A percentile compares a stretch with the other conserved stretches of the same genome.
Conservation (phyloP, 306 rosid species). For the Phaseolus lunatus region DNA sequence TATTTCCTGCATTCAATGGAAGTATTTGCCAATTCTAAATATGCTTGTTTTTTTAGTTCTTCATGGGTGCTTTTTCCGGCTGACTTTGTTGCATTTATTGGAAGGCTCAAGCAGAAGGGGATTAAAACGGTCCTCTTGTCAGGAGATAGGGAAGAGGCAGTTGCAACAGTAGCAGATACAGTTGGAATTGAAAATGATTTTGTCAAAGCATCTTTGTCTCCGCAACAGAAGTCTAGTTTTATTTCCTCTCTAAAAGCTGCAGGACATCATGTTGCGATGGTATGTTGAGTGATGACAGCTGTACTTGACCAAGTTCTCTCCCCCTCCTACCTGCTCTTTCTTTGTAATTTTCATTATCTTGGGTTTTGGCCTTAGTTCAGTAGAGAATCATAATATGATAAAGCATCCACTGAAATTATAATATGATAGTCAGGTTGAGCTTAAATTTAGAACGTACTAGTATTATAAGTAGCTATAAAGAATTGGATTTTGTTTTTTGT, state of each 20-base stretch:
- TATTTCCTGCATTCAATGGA: constrained; percentile 28
- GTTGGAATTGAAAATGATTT: constrained; percentile 78
- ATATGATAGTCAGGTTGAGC: constrained; percentile 11
- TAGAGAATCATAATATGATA: constrained; percentile 33
- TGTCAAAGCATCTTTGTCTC: constrained; percentile 81
- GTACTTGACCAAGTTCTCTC: constrained; percentile 27
- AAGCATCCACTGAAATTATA: constrained; percentile 29
- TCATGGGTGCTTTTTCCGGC: constrained; percentile 43
- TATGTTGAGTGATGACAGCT: constrained; percentile 57
- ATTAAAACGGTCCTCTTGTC: constrained; percentile 84
- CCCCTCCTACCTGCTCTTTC: background rate
- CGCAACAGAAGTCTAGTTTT: constrained; percentile 76
- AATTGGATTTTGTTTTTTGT: constrained; percentile 34
- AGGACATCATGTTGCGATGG: constrained; percentile 96
- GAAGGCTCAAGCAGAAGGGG: constrained; percentile 92
- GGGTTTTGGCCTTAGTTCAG: background rate
- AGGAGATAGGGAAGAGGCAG: constrained; percentile 99
- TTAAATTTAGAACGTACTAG: background rate
- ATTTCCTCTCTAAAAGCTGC: constrained; percentile 83
- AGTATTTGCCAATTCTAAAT: constrained; percentile 32
- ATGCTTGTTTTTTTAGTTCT: constrained; percentile 17
- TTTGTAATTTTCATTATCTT: background rate
- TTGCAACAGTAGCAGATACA: constrained; percentile 82
- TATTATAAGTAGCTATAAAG: background rate
- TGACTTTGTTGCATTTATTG: constrained; percentile 52